phyloP scores from a whole-genome alignment of 441 rosid species.

The Manihot esculenta region DNA sequence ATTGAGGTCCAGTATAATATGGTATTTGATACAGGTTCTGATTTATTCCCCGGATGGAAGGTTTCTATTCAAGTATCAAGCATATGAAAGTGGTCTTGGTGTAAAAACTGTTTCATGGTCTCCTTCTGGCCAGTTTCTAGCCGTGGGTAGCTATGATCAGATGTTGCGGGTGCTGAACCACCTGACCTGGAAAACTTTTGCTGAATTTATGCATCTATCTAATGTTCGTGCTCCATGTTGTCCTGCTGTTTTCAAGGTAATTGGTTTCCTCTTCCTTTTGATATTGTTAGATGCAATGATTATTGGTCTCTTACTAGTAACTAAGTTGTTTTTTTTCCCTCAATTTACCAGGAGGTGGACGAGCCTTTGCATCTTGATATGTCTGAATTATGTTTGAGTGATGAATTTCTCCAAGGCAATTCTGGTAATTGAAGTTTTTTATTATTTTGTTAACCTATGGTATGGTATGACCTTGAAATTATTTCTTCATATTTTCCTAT shows the following conservation, averaged over 20 bases:
- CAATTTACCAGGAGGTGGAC: conserved; percentile 71
- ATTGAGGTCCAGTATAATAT: conserved; percentile 8
- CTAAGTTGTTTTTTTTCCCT: conserved; percentile 16
- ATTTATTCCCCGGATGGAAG: conserved; percentile 97
- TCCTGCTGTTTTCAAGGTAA: conserved; percentile 91
- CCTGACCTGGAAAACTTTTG: conserved; percentile 97
- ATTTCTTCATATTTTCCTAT: neutral
- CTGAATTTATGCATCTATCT: conserved; percentile 87
- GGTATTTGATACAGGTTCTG: conserved; percentile 62
- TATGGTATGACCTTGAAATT: neutral
- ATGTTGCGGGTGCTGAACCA: conserved; percentile 88
- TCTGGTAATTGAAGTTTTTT: conserved; percentile 44
- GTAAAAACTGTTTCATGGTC: conserved; percentile 94
- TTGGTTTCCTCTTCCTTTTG: conserved; percentile 5
- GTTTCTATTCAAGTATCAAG: conserved; percentile 92
- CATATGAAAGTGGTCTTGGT: conserved; percentile 96
- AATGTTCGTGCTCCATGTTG: conserved; percentile 79
- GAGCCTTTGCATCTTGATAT: conserved; percentile 82
- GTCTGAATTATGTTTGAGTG: conserved; percentile 72
- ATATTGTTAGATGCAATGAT: conserved; percentile 10
- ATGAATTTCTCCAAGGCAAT: conserved; percentile 70
- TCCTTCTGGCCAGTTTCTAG: conserved; percentile 95
- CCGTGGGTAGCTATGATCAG: conserved; percentile 94
- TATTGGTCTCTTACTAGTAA: conserved; percentile 2
- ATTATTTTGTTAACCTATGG: neutral